Evolutionary conservation across 1,284 basidiomycete genomes (phyloP).

Genomic region (Porodaedalea pini): DNA sequence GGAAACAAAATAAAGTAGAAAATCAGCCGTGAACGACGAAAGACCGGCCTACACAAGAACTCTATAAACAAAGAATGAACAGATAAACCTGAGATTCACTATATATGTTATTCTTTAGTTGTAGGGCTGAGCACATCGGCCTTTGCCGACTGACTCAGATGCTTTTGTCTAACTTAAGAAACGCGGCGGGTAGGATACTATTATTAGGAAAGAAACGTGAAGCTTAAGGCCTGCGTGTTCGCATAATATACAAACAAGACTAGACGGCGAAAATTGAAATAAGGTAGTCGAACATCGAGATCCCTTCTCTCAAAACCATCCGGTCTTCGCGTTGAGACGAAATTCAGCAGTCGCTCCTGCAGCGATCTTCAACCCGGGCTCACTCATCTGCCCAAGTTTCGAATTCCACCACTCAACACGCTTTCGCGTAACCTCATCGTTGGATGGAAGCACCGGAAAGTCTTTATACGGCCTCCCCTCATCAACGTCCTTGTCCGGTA

Average conservation of each 20-base stretch:
- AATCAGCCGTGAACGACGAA: too few relatives aligned
- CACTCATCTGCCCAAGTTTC: conserved; percentile 23
- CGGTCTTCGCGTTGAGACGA: conserved; percentile 7
- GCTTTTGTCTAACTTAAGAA: too few relatives aligned
- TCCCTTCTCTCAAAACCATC: neutral
- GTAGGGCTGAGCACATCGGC: neutral
- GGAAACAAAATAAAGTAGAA: too few relatives aligned
- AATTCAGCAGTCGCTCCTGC: conserved; percentile 11
- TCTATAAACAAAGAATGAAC: too few relatives aligned
- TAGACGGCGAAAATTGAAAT: too few relatives aligned
- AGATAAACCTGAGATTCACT: too few relatives aligned
- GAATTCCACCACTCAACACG: conserved; percentile 28
- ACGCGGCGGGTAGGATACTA: too few relatives aligned
- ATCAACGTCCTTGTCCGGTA: conserved; percentile 21
- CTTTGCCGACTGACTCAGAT: neutral
- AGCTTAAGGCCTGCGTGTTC: too few relatives aligned
- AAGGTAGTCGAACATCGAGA: neutral
- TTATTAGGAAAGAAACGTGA: too few relatives aligned
- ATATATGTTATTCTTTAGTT: too few relatives aligned
- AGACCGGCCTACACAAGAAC: too few relatives aligned
- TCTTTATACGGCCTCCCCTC: conserved; percentile 14
- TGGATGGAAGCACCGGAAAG: conserved; percentile 24
- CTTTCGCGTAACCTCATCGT: conserved; percentile 19
- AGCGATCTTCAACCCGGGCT: conserved; percentile 9
- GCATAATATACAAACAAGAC: neutral